Evolutionary conservation across 176 grass and related monocot genomes (phyloP).

Genomic region (Musa troglodytarum): DNA sequence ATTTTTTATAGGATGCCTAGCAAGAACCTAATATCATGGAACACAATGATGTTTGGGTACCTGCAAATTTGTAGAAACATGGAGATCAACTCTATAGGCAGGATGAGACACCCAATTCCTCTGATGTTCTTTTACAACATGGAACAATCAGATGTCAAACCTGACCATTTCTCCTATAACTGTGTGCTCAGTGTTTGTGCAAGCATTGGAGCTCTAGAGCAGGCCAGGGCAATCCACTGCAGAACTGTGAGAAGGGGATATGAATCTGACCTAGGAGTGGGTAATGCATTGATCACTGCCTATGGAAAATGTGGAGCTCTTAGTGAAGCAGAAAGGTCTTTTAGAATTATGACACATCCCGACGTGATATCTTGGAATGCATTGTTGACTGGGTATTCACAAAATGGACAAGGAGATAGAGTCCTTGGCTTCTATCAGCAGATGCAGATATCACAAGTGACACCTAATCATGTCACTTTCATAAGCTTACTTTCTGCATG

Average conservation of each 20-base stretch:
- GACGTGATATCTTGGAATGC: slow-evolving; percentile 29
- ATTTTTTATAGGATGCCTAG: slow-evolving; percentile 14
- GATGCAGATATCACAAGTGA: slow-evolving; percentile 17
- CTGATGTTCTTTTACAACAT: slow-evolving; percentile 12
- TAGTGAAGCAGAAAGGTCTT: slow-evolving; percentile 10
- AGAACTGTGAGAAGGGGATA: slow-evolving; percentile 20
- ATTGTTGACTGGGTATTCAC: slow-evolving; percentile 24
- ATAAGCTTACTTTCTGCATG: slow-evolving; percentile 25
- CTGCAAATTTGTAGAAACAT: slow-evolving; percentile 15
- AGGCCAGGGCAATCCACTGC: slow-evolving; percentile 24
- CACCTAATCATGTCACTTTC: slow-evolving; percentile 20
- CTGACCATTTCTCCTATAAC: slow-evolving; percentile 27
- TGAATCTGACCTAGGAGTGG: slow-evolving; percentile 21
- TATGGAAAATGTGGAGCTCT: slow-evolving; percentile 31
- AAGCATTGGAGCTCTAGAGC: slow-evolving; percentile 8
- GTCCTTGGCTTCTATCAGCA: slow-evolving; percentile 18
- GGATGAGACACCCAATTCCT: not conserved
- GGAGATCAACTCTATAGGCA: not conserved
- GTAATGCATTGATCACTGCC: slow-evolving; percentile 17
- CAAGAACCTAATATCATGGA: slow-evolving; percentile 27
- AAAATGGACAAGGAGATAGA: slow-evolving; percentile 21
- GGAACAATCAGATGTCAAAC: slow-evolving; percentile 18
- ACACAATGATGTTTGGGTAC: slow-evolving; percentile 24
- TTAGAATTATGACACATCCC: slow-evolving; percentile 5
- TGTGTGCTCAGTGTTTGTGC: slow-evolving; percentile 24